Percentiles rank a stretch among this genome's conserved stretches.
These are phyloP conservation scores for Miamiensis avidus DNA, from an alignment of 169 alveolate genomes.

Conservation along the genomic window DNA sequence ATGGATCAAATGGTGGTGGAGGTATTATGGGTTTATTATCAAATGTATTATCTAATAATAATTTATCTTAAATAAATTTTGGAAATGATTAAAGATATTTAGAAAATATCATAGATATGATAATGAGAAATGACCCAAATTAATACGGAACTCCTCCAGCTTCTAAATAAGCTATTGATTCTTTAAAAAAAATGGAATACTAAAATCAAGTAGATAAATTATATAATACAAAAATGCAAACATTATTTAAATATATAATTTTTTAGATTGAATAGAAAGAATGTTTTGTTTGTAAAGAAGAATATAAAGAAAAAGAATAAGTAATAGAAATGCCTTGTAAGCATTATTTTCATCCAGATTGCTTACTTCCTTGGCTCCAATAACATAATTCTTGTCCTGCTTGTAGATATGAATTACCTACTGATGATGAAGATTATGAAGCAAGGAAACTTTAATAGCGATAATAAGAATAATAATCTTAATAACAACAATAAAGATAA, in stretches of 20 bases:
- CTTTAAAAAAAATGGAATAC: constrained; percentile 20
- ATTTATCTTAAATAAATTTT: too few species aligned
- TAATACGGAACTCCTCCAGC: constrained; percentile 73
- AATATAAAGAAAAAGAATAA: constrained; percentile 49
- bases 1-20: too few species aligned
- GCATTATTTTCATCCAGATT: constrained; percentile 93
- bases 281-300: constrained; percentile 76
- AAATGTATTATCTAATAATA: too few species aligned
- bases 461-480: not conserved
- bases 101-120: constrained; percentile 54
- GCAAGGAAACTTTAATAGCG: constrained; percentile 59
- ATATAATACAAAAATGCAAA: constrained; percentile 32
- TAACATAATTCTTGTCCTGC: constrained; percentile 96
- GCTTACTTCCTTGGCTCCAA: constrained; percentile 95
- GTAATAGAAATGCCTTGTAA: constrained; percentile 85
- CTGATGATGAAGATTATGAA: constrained; percentile 92
- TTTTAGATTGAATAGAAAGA: constrained; percentile 12
- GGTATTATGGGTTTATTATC: too few species aligned
- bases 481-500: too few species aligned
- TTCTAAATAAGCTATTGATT: constrained; percentile 43
- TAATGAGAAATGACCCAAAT: constrained; percentile 73
- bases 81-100: constrained; percentile 50
- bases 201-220: not conserved
- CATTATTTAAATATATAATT: constrained; percentile 26
- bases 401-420: constrained; percentile 94